Evolutionary conservation across 768 basidiomycete species (phyloP), one percentile per base, ranked within the genome.

Genomic region (Amanita molliuscula): DNA sequence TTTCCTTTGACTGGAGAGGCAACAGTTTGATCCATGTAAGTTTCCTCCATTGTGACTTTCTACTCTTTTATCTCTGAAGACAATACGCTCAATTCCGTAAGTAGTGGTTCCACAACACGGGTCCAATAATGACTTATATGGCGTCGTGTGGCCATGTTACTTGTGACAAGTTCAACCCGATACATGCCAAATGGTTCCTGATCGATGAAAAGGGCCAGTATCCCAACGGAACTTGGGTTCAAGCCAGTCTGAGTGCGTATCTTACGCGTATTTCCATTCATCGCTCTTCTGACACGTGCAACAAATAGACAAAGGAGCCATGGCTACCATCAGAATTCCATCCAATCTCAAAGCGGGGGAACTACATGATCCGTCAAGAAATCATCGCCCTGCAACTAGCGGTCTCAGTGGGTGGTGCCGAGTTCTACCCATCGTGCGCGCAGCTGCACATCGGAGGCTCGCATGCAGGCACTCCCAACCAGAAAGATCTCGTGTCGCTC

Each of bases 351-450:
- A 77, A 2, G 65, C 82, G n/a, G 2, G 88, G 87, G 3, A 77
- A 82, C 56, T 89, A 89, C 62, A 69, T 89, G 53, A 62, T 88
- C 59, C 83, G 87, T 1, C 81, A 87, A 61, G 87, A 89, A 61
- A 82, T 89, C 63, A 81, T 89, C 61, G 81, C 82, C 8, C 76
- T 89, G 13, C 88, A 89, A 58, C 72, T 81, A 38, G 86, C 75
- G 6, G n/a, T n/a, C n/a, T n/a, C n/a, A n/a, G n/a, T n/a, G n/a
- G n/a, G n/a, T n/a, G n/a, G n/a, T n/a, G n/a, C n/a, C n/a, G n/a
- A n/a, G n/a, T n/a, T n/a, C n/a, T n/a, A n/a, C n/a, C n/a, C n/a
- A n/a, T n/a, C n/a, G 69, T 91, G 88, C 62, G 69, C 75, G 2
- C 75, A 81, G 63, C 60, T 84, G 53, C 65, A 60, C 33, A 61